A percentile compares a stretch with the other conserved stretches of the same genome.
Conservation (phyloP, 148 eudicot species). For the Fagopyrum tataricum region DNA sequence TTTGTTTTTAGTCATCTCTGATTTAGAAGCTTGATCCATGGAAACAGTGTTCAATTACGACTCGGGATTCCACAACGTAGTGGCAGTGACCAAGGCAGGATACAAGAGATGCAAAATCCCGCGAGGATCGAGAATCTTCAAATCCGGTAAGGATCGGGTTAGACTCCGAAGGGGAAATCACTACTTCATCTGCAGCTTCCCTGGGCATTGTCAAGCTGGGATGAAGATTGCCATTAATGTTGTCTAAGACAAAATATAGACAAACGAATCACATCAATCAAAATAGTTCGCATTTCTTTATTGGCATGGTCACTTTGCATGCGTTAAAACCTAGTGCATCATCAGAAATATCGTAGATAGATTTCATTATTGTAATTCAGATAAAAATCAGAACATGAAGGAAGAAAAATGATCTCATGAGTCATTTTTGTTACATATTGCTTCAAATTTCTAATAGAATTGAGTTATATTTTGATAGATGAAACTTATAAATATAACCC, state of each 20-base stretch:
- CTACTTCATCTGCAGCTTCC: constrained; percentile 33
- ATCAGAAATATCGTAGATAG: no score
- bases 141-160: constrained; percentile 21
- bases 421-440: neutral
- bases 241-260: neutral
- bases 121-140: constrained; percentile 14
- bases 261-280: no score
- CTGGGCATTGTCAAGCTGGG: constrained; percentile 24
- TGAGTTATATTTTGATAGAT: neutral
- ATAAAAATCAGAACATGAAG: no score
- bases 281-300: no score
- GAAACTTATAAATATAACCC: neutral
- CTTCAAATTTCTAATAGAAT: neutral
- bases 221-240: constrained; percentile 25
- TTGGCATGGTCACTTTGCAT: no score
- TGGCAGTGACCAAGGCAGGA: constrained; percentile 12
- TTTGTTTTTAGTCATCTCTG: no score
- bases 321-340: no score
- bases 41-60: constrained; percentile 27
- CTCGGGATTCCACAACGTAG: constrained; percentile 23
- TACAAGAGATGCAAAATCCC: constrained; percentile 21
- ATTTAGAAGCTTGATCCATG: neutral
- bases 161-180: constrained; percentile 20
- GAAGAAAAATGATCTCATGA: no score
- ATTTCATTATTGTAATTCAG: no score